Conservation (phyloP, 192 early-diverging fungal species). For the Coemansia sp. region DNA sequence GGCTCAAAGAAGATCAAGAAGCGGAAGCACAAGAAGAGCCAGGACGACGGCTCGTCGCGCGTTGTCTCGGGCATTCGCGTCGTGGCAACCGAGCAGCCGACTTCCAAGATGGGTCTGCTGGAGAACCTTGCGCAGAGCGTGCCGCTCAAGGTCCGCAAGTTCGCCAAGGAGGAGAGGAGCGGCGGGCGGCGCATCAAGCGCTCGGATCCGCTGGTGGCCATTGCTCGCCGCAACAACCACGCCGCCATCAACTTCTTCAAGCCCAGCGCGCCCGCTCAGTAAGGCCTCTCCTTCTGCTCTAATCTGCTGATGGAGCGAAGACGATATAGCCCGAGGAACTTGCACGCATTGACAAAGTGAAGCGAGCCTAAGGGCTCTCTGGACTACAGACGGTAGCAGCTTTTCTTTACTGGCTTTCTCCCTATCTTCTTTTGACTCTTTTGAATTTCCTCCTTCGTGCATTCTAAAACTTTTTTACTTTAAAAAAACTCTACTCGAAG, state of each 20-base stretch:
- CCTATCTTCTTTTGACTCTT: background rate
- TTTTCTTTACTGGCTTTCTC: no score
- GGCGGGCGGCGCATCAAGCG: constrained; percentile 40
- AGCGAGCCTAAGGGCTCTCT: no score
- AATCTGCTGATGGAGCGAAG: background rate
- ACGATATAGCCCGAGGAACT: no score
- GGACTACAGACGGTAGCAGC: no score
- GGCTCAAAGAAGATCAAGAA: constrained; percentile 17
- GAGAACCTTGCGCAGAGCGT: constrained; percentile 38
- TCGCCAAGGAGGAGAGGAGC: constrained; percentile 23
- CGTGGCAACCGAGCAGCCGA: constrained; percentile 27
- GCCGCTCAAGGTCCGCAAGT: constrained; percentile 19
- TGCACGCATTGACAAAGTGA: no score
- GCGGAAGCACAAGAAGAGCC: constrained; percentile 17
- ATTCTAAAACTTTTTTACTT: background rate
- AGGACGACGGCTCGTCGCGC: constrained; percentile 22
- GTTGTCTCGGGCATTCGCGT: constrained; percentile 51
- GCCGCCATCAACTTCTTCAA: constrained; percentile 46
- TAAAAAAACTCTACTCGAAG: background rate
- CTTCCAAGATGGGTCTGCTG: constrained; percentile 24
- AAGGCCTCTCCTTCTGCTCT: background rate
- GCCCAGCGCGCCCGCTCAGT: background rate
- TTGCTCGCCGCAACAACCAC: constrained; percentile 39
- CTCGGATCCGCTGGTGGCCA: constrained; percentile 38
- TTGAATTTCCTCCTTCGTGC: background rate